Conservation (phyloP, 1,284 basidiomycete species). For the Ceratobasidium sp. region DNA sequence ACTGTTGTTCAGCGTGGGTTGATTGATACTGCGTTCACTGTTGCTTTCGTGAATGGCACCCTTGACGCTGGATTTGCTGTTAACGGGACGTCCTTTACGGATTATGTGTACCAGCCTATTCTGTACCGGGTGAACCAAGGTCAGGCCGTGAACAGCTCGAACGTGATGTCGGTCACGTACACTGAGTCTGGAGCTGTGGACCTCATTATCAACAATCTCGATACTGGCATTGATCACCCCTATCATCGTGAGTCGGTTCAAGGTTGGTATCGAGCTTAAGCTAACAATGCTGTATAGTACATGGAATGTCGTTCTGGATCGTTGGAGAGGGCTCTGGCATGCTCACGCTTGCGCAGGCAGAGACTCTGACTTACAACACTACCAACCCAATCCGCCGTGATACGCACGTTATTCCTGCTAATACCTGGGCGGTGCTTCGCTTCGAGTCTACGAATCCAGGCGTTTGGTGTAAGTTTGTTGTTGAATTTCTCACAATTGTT, state of each 20-base stretch:
- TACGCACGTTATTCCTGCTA: constrained; percentile 53
- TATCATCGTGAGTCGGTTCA: constrained; percentile 32
- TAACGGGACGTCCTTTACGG: constrained; percentile 42
- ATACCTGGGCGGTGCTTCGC: constrained; percentile 52
- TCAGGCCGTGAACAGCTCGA: constrained; percentile 46
- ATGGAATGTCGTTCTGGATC: constrained; percentile 55
- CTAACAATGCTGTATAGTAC: constrained; percentile 1
- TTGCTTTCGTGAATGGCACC: constrained; percentile 24
- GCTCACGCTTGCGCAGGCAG: constrained; percentile 32
- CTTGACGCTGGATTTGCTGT: constrained; percentile 45
- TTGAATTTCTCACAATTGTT: no score
- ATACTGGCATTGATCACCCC: constrained; percentile 29
- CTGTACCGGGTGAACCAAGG: constrained; percentile 50
- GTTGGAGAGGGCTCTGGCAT: constrained; percentile 52
- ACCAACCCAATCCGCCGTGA: constrained; percentile 54
- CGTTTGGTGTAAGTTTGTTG: constrained; percentile 38
- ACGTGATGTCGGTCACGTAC: constrained; percentile 20
- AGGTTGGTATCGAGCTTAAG: constrained; percentile 16
- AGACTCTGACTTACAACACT: constrained; percentile 48
- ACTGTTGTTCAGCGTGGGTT: constrained; percentile 27
- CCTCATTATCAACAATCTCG: constrained; percentile 54
- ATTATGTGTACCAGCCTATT: constrained; percentile 49
- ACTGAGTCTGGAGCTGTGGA: constrained; percentile 49
- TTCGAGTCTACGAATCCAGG: constrained; percentile 54
- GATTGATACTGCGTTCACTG: constrained; percentile 7